A percentile compares a stretch with the other conserved stretches of the same genome.
phyloP scores from a whole-genome alignment of 2,329 filamentous ascomycete genomes.

The Sclerotinia trifoliorum region DNA sequence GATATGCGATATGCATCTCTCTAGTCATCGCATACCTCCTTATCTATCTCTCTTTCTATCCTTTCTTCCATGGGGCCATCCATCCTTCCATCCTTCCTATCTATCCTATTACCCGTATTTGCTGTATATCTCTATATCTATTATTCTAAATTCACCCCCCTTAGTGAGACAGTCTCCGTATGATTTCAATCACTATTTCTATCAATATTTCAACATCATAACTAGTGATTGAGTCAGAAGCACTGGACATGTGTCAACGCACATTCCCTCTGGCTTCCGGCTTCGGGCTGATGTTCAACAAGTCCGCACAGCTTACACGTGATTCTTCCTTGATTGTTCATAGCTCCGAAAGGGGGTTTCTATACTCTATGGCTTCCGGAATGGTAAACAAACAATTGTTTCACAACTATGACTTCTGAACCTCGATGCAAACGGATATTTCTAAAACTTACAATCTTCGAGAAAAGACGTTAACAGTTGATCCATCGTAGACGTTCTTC shows the following conservation, averaged over 20 bases:
- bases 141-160: neutral
- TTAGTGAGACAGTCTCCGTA: conserved; percentile 10
- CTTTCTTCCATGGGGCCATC: too few relatives aligned
- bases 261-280: conserved; percentile 5
- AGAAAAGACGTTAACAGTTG: neutral
- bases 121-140: neutral
- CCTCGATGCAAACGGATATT: conserved; percentile 16
- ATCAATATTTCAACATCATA: conserved; percentile 1
- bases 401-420: neutral
- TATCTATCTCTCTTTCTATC: neutral
- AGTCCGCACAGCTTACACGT: neutral
- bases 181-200: conserved; percentile 8
- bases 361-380: conserved; percentile 7
- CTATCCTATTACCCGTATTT: neutral
- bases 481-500: conserved; percentile 13
- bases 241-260: conserved; percentile 15
- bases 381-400: conserved; percentile 8
- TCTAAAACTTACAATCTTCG: neutral
- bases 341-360: conserved; percentile 11
- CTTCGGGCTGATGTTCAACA: neutral
- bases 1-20: neutral
- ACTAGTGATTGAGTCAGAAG: conserved; percentile 10
- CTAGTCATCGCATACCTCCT: conserved; percentile 7
- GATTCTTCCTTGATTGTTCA: neutral
- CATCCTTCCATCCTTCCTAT: neutral